phyloP scores from a whole-genome alignment of 768 basidiomycete genomes.

The Daedaleopsis nitida region DNA sequence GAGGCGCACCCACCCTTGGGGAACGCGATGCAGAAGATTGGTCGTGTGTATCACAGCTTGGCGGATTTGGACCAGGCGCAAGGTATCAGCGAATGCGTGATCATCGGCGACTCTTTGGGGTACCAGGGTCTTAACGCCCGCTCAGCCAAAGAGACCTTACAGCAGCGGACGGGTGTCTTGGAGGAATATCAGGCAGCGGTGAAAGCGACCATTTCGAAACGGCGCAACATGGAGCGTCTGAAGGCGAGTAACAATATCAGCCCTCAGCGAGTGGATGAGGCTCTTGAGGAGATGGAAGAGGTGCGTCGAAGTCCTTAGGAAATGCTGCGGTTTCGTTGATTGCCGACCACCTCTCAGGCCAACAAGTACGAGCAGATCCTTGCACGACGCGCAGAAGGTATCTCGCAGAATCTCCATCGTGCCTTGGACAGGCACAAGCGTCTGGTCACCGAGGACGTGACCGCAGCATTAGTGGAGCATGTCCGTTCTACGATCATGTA shows the following conservation, averaged over 20 bases:
- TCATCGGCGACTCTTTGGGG: slow-evolving; percentile 92
- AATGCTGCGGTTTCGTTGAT: neutral
- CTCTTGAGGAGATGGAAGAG: slow-evolving; percentile 91
- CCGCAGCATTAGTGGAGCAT: slow-evolving; percentile 88
- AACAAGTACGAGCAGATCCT: slow-evolving; percentile 87
- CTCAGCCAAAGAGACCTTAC: slow-evolving; percentile 92
- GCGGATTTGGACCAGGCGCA: slow-evolving; percentile 90
- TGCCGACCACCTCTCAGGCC: slow-evolving; percentile 53
- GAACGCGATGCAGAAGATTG: slow-evolving; percentile 82
- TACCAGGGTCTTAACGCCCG: slow-evolving; percentile 98
- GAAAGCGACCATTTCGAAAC: slow-evolving; percentile 90
- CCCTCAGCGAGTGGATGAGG: slow-evolving; percentile 86
- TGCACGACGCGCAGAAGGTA: slow-evolving; percentile 84
- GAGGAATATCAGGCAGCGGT: slow-evolving; percentile 95
- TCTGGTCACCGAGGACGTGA: slow-evolving; percentile 89
- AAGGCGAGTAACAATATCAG: slow-evolving; percentile 86
- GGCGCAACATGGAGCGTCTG: slow-evolving; percentile 86
- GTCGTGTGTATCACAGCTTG: slow-evolving; percentile 83
- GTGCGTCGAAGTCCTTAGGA: slow-evolving; percentile 39
- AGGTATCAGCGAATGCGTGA: slow-evolving; percentile 91
- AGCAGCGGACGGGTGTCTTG: slow-evolving; percentile 85
- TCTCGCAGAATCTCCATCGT: slow-evolving; percentile 90
- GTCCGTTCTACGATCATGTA: slow-evolving; percentile 90
- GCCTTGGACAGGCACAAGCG: slow-evolving; percentile 84
- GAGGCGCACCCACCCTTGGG: slow-evolving; percentile 86